phyloP scores from a whole-genome alignment of 208 protist species.

The Trypanosoma cruzi region DNA sequence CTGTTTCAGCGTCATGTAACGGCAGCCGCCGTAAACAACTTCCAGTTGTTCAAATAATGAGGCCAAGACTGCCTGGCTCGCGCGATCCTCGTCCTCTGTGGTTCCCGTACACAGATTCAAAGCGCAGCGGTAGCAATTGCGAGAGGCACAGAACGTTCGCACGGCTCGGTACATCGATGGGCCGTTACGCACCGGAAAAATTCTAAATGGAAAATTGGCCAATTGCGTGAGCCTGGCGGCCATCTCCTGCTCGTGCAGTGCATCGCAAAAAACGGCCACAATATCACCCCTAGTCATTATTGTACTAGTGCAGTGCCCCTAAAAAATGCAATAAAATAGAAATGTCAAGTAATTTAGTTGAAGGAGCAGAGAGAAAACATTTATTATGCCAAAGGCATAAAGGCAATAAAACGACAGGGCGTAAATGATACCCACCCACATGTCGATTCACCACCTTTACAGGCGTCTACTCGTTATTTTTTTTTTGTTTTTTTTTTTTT shows the following conservation, averaged over 20 bases:
- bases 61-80: constrained; percentile 41
- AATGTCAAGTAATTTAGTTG: not conserved
- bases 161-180: constrained; percentile 39
- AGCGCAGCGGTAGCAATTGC: constrained; percentile 28
- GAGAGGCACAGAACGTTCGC: constrained; percentile 30
- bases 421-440: not conserved
- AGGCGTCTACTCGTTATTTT: not conserved
- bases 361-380: not conserved
- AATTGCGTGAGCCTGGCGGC: not conserved
- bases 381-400: not conserved
- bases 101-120: constrained; percentile 59
- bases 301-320: not conserved
- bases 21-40: constrained; percentile 60
- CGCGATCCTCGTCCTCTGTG: constrained; percentile 26
- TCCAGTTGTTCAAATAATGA: constrained; percentile 42
- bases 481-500: not conserved
- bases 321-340: constrained; percentile 11
- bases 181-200: constrained; percentile 38
- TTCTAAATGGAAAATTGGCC: constrained; percentile 28
- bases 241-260: constrained; percentile 6
- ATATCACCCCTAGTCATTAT: constrained; percentile 28
- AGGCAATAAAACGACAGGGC: not conserved
- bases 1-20: constrained; percentile 46
- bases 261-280: constrained; percentile 36
- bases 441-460: not conserved